phyloP scores from a whole-genome alignment of 768 basidiomycete species.

The Lentinula edodes region DNA sequence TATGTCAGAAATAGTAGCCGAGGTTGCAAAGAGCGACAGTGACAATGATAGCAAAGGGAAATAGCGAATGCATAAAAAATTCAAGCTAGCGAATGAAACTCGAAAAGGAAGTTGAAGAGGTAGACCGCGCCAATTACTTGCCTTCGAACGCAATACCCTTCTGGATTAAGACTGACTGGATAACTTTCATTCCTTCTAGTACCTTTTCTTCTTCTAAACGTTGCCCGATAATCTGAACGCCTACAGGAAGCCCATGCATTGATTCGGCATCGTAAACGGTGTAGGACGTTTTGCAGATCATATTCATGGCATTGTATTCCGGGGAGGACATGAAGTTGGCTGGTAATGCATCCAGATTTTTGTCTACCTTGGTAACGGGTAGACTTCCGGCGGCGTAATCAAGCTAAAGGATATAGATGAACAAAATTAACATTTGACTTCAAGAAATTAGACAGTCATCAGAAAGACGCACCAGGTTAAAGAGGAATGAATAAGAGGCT shows the following conservation, averaged over 20 bases:
- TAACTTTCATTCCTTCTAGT: constrained; percentile 59
- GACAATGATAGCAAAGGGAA: background rate
- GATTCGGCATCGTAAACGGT: constrained; percentile 51
- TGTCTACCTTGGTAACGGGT: constrained; percentile 51
- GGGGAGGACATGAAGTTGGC: constrained; percentile 25
- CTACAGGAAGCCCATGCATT: constrained; percentile 66
- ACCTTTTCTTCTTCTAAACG: constrained; percentile 72
- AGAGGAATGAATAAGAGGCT: constrained; percentile 60
- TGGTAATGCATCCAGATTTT: constrained; percentile 27
- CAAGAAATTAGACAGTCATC: background rate
- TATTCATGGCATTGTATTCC: constrained; percentile 26
- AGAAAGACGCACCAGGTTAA: constrained; percentile 50
- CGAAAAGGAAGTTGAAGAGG: background rate
- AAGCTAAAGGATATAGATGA: constrained; percentile 26
- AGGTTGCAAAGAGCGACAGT: background rate
- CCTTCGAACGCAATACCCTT: constrained; percentile 10
- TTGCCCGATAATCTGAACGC: constrained; percentile 59
- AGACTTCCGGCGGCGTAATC: constrained; percentile 56
- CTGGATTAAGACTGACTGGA: constrained; percentile 20
- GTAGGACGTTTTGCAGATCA: constrained; percentile 33
- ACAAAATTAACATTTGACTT: background rate
- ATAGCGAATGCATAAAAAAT: background rate
- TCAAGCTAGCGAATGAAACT: background rate
- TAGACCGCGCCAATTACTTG: background rate
- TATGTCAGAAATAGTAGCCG: no score